Percentiles rank a stretch among this genome's conserved stretches.
Conservation (phyloP, 495 filamentous ascomycete species). For the Xylaria intraflava region DNA sequence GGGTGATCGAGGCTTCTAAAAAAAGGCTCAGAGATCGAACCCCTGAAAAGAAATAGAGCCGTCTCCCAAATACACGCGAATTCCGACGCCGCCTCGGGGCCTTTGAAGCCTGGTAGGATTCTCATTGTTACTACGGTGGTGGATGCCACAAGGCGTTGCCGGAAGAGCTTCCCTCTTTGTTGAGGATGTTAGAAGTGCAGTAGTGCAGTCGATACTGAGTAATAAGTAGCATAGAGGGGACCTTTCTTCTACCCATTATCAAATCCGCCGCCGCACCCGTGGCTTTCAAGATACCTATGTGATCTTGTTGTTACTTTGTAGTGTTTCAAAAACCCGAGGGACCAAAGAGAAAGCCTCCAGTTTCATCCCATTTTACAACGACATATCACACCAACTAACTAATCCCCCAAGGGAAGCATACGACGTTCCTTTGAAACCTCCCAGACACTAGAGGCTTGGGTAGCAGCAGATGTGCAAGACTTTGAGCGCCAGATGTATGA, state of each 20-base stretch:
- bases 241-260: constrained; percentile 6
- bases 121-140: constrained; percentile 6
- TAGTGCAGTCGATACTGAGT: too few relatives aligned
- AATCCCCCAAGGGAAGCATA: neutral
- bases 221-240: neutral
- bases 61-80: neutral
- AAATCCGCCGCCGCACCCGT: neutral
- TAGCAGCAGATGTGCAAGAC: neutral
- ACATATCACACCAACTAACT: neutral
- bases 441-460: neutral
- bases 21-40: neutral
- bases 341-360: constrained; percentile 2
- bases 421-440: neutral
- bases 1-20: neutral
- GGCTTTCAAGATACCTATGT: neutral
- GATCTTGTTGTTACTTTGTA: too few relatives aligned
- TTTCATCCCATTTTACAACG: neutral
- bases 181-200: neutral
- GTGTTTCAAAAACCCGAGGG: neutral
- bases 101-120: constrained; percentile 7
- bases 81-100: neutral
- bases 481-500: neutral
- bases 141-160: constrained; percentile 6
- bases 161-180: neutral
- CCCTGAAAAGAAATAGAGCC: neutral